phyloP scores from a whole-genome alignment of 371 early-diverging fungal genomes.

The Mucor saturninus region DNA sequence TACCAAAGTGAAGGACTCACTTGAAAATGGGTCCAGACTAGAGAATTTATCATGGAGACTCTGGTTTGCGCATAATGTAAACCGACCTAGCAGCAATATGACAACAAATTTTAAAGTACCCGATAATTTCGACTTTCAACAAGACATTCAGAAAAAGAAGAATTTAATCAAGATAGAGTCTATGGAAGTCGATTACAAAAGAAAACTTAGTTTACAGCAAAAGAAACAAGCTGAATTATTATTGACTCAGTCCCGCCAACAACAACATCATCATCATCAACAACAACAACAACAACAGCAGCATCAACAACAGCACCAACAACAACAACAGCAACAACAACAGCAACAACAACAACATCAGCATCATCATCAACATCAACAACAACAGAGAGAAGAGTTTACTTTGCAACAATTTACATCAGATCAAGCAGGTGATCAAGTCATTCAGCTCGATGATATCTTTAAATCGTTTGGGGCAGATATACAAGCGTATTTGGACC shows the following conservation, averaged over 20 bases:
- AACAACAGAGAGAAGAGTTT: conserved; percentile 26
- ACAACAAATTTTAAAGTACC: conserved; percentile 26
- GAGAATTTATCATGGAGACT: conserved; percentile 90
- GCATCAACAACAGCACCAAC: too few species aligned
- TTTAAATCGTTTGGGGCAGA: conserved; percentile 37
- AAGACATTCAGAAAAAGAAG: conserved; percentile 4
- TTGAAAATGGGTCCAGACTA: conserved; percentile 82
- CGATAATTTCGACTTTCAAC: conserved; percentile 31
- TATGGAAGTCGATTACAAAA: conserved; percentile 22
- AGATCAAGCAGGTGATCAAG: conserved; percentile 52
- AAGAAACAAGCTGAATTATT: conserved; percentile 21
- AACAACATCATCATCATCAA: conserved; percentile 4
- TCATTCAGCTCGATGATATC: conserved; percentile 48
- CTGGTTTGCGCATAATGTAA: conserved; percentile 77
- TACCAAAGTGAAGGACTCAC: conserved; percentile 86
- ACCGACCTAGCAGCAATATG: conserved; percentile 28
- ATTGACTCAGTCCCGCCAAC: background rate
- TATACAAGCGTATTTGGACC: conserved; percentile 24
- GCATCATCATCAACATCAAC: too few species aligned
- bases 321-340: too few species aligned
- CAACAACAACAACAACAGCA: too few species aligned
- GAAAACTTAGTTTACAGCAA: conserved; percentile 24
- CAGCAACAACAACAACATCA: too few species aligned
- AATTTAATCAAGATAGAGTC: conserved; percentile 8
- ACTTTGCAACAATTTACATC: conserved; percentile 51